Evolutionary conservation across 495 filamentous ascomycete species (phyloP).

Genomic region (Tuber brumale): DNA sequence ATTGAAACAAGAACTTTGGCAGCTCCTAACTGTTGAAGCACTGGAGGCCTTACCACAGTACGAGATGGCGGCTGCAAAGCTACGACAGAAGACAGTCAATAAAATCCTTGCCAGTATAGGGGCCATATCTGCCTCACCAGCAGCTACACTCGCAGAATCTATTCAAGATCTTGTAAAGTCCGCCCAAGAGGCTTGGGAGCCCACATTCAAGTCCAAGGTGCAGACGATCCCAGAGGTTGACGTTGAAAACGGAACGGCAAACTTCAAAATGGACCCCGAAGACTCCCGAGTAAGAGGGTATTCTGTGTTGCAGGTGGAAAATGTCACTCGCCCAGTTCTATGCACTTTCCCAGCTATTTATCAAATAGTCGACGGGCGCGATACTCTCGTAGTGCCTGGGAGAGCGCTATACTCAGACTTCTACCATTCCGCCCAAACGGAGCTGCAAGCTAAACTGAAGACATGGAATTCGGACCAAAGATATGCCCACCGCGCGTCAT

Average conservation of each 20-base stretch:
- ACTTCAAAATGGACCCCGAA: conserved; percentile 1
- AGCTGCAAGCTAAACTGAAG: background rate
- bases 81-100: background rate
- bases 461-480: background rate
- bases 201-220: background rate
- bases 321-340: background rate
- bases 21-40: background rate
- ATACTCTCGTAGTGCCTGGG: background rate
- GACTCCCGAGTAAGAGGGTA: background rate
- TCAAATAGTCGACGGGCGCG: background rate
- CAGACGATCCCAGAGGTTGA: conserved; percentile 1
- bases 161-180: background rate
- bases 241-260: background rate
- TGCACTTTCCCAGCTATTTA: background rate
- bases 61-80: background rate
- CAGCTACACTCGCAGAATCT: background rate
- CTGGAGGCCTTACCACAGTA: background rate
- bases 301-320: background rate
- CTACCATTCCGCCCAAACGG: background rate
- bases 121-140: background rate
- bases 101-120: background rate
- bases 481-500: background rate
- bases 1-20: background rate
- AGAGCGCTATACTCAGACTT: background rate
- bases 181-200: background rate